Conservation (phyloP, 495 filamentous ascomycete genomes). For the Choiromyces venosus region DNA sequence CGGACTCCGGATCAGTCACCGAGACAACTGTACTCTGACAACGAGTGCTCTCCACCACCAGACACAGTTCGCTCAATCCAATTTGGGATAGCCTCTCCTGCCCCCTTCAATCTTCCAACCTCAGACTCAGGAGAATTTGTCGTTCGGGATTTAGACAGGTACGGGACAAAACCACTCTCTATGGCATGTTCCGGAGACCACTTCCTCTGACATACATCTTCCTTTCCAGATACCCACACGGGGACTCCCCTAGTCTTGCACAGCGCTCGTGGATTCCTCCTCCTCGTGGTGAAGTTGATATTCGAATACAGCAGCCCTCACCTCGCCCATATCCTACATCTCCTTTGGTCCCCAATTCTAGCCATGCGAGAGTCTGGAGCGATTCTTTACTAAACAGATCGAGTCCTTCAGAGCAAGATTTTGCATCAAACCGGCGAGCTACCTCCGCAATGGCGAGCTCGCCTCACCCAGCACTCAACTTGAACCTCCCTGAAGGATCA, state of each 20-base stretch:
- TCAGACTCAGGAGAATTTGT: conserved; percentile 26
- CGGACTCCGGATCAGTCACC: conserved; percentile 25
- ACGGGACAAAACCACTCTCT: conserved; percentile 32
- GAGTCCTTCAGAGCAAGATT: conserved; percentile 20
- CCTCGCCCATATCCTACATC: conserved; percentile 26
- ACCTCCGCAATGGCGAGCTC: conserved; percentile 27
- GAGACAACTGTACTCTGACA: conserved; percentile 24
- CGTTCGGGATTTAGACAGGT: conserved; percentile 39
- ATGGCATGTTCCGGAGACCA: conserved; percentile 40
- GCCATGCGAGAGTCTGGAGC: conserved; percentile 41
- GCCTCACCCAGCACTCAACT: conserved; percentile 30
- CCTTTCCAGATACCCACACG: conserved; percentile 40
- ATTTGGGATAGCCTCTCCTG: conserved; percentile 23
- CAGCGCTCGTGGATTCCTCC: conserved; percentile 22
- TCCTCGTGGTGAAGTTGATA: conserved; percentile 31
- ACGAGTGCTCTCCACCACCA: conserved; percentile 10
- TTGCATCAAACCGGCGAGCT: conserved; percentile 24
- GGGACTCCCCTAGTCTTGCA: conserved; percentile 35
- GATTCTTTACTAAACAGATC: conserved; percentile 37
- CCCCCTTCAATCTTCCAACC: conserved; percentile 3
- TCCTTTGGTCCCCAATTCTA: conserved; percentile 22
- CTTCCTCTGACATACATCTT: conserved; percentile 40
- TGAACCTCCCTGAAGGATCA: conserved; percentile 39
- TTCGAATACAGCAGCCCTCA: conserved; percentile 23
- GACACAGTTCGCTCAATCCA: conserved; percentile 11